phyloP scores from a whole-genome alignment of 805 yeast genomes.

The Ogataea salicorniae region DNA sequence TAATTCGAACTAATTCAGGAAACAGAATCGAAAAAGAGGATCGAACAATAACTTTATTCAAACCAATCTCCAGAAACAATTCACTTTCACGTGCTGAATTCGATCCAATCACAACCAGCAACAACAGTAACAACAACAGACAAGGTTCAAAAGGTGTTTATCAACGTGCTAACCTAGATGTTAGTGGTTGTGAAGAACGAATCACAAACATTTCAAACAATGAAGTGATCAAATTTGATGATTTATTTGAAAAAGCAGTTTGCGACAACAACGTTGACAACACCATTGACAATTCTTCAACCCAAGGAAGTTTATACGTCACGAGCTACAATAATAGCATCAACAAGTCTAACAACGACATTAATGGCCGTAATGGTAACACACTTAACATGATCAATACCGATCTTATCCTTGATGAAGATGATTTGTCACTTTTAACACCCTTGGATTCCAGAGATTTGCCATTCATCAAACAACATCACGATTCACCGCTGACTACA shows the following conservation, averaged over 20 bases:
- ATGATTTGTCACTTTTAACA: constrained; percentile 10
- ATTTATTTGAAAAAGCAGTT: no score
- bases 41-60: constrained; percentile 29
- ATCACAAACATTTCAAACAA: not conserved
- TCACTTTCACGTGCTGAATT: no score
- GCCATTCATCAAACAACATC: constrained; percentile 6
- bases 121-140: not conserved
- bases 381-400: not conserved
- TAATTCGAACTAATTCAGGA: constrained; percentile 1
- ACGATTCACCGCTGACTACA: constrained; percentile 25
- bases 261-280: no score
- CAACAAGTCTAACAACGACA: constrained; percentile 2
- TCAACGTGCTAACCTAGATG: constrained; percentile 9
- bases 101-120: no score
- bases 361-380: not conserved
- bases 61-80: constrained; percentile 10
- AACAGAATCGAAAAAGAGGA: constrained; percentile 19
- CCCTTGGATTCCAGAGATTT: constrained; percentile 13
- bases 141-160: not conserved
- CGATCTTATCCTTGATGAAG: not conserved
- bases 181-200: constrained; percentile 15
- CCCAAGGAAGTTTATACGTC: no score
- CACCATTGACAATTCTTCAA: no score
- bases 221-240: no score
- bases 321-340: no score